Base-by-base conservation (phyloP, 2,329 filamentous ascomycete species). In the Fusarium nelsonii region DNA sequence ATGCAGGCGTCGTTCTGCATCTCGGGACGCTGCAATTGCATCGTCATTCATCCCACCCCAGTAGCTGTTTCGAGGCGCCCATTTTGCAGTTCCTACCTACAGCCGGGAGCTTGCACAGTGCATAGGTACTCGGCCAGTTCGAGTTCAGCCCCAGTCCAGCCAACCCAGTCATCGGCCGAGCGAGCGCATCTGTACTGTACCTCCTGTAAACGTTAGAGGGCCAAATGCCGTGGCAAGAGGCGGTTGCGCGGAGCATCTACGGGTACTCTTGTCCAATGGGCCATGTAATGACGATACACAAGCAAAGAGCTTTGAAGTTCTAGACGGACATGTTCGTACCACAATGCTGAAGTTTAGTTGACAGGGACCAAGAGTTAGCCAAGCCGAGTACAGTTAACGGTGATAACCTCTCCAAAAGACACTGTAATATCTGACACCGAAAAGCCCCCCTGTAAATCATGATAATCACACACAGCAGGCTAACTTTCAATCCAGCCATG, bases 221-320 rank as follows among this genome's bases (percentile, higher is more conserved):
- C 44, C 58, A 62, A 61, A 68, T 69, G 64, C 68, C 60, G 64
- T 69, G 60, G 68, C 68, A 63, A 68, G 67, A 52, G 65, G 58
- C 50, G 59, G 63, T 59, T 68, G 67, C 54, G 54, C 51, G 46
- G 58, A 59, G 48, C 51, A 43, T 50, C 65, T 37, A 44, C 55
- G 39, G 43, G 48, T 37, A 28, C 23, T 36, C 16, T 55, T 60
- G 34, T 39, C 58, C 63, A 64, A 68, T 64, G 40, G 49, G 16
- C 46, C 63, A 23, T 68, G 54, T 23, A 44, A 39, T 32, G 41
- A 37, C 30, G 50, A 65, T 45, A 43, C 37, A 57, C 55, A 52
- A 37, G 33, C 30, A 57, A 37, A 66, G 36, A 57, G 26, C 28
- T 43, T 23, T 54, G 61, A 54, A 30, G 36, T 63, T 49, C 30